Evolutionary conservation across 176 grass and related monocot genomes (phyloP).

Genomic region (Panicum miliaceum): DNA sequence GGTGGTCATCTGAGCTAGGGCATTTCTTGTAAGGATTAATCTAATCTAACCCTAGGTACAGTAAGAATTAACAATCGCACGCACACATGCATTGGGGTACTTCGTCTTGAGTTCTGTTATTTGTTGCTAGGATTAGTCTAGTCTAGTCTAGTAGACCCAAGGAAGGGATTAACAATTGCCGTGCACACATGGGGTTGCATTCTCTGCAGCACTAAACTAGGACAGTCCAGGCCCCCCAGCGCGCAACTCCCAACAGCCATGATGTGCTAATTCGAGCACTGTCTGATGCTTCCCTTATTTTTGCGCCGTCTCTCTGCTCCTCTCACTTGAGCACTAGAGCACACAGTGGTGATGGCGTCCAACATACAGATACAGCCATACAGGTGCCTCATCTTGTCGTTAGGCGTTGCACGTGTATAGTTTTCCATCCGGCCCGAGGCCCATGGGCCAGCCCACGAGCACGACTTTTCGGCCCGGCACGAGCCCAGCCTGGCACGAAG

Average conservation of each 20-base stretch:
- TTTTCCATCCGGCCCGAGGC: no score
- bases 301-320: no score
- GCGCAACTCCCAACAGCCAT: constrained; percentile 41
- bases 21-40: constrained; percentile 25
- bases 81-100: constrained; percentile 24
- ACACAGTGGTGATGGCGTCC: neutral
- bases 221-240: neutral
- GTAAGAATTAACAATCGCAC: neutral
- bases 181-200: constrained; percentile 15
- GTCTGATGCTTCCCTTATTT: constrained; percentile 4
- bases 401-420: neutral
- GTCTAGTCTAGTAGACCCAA: constrained; percentile 9
- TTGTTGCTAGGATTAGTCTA: neutral
- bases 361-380: constrained; percentile 35
- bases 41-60: neutral
- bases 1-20: constrained; percentile 15
- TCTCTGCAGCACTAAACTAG: neutral
- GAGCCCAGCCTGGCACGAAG: no score
- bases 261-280: constrained; percentile 49
- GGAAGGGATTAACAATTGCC: neutral
- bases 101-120: neutral
- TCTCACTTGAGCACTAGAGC: constrained; percentile 1
- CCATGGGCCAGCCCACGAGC: no score
- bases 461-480: no score
- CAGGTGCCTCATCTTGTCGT: constrained; percentile 24